These are phyloP conservation scores for Volvox reticuliferus DNA, from an alignment of 139 green algal species.

Conservation along the genomic window DNA sequence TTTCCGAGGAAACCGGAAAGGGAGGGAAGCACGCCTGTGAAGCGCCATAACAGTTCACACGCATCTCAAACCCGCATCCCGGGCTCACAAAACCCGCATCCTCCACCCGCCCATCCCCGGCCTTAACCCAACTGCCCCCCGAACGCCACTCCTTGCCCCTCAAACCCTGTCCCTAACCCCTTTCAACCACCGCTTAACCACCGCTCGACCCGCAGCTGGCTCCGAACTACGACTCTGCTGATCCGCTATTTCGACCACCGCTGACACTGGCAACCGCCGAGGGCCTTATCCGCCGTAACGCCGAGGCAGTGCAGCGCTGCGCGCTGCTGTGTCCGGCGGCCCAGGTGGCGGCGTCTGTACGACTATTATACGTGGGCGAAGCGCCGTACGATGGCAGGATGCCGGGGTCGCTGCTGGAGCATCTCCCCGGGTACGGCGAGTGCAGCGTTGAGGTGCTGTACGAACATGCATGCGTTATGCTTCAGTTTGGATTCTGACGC, in stretches of 20 bases:
- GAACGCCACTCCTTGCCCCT: background rate
- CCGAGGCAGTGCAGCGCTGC: constrained; percentile 19
- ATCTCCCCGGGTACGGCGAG: constrained; percentile 23
- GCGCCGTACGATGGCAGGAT: constrained; percentile 40
- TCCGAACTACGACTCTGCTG: background rate
- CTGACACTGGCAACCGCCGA: background rate
- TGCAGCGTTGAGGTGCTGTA: too few relatives aligned
- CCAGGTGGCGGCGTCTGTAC: constrained; percentile 12
- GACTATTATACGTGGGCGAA: constrained; percentile 35
- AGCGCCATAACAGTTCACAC: too few relatives aligned
- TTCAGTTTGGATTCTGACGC: too few relatives aligned
- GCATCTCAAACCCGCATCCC: too few relatives aligned
- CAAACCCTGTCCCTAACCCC: background rate
- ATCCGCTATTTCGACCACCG: background rate
- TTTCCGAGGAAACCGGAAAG: too few relatives aligned
- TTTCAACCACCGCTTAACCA: background rate
- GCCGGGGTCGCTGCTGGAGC: constrained; percentile 41
- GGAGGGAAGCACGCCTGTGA: too few relatives aligned
- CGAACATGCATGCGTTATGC: too few relatives aligned
- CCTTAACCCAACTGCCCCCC: background rate
- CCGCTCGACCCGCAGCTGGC: background rate
- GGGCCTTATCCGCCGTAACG: constrained; percentile 9
- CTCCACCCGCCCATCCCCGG: too few relatives aligned
- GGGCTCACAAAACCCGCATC: too few relatives aligned
- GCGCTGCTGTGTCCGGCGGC: background rate